Conservation (phyloP, 768 basidiomycete species). For the Clitopilus hobsonii region DNA sequence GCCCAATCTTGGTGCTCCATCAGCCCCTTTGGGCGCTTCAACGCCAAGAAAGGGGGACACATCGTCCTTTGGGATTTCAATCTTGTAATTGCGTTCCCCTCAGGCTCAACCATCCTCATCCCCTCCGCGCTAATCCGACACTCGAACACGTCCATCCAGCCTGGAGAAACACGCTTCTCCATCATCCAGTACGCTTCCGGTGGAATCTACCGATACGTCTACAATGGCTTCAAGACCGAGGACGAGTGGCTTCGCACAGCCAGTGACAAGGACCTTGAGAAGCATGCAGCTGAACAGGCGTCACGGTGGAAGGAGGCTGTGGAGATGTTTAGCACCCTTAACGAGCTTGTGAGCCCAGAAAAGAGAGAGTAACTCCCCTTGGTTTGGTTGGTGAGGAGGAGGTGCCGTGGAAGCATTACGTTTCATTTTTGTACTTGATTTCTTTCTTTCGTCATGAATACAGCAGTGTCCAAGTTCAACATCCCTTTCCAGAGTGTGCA, state of each 20-base stretch:
- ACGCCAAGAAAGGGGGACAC: constrained; percentile 19
- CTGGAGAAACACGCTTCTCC: background rate
- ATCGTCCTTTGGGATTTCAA: constrained; percentile 21
- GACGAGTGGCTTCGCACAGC: background rate
- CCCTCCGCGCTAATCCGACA: constrained; percentile 6
- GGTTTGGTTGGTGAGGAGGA: too few relatives aligned
- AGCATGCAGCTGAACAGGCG: too few relatives aligned
- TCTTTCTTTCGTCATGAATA: too few relatives aligned
- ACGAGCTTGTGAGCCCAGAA: too few relatives aligned
- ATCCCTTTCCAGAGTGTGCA: too few relatives aligned
- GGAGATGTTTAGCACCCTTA: too few relatives aligned
- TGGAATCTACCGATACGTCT: constrained; percentile 3
- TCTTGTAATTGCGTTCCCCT: constrained; percentile 6
- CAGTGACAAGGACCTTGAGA: too few relatives aligned
- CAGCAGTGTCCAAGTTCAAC: too few relatives aligned
- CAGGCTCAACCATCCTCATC: constrained; percentile 5
- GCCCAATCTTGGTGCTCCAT: constrained; percentile 18
- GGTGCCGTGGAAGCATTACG: too few relatives aligned
- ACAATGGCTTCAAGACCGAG: constrained; percentile 4
- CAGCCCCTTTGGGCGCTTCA: constrained; percentile 1
- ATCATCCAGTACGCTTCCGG: constrained; percentile 4
- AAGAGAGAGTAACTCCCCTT: too few relatives aligned
- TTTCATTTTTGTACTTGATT: too few relatives aligned
- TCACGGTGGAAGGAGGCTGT: too few relatives aligned
- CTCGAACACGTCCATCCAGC: background rate